These are phyloP conservation scores for Aphanomyces stellatus DNA, from an alignment of 352 stramenopile species.

Conservation along the genomic window DNA sequence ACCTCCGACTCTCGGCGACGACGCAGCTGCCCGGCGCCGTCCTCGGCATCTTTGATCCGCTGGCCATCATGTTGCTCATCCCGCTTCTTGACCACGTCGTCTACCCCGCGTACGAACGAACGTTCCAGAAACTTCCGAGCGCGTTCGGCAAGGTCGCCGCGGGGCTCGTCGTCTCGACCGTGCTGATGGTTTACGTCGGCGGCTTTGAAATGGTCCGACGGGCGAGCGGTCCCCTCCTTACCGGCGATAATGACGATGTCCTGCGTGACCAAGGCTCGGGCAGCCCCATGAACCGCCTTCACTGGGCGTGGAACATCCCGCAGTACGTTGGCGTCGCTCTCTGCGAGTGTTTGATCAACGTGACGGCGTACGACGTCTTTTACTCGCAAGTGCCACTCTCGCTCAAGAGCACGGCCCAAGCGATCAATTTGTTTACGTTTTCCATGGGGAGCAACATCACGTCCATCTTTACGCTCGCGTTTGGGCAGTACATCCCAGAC, in stretches of 20 bases:
- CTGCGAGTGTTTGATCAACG: constrained; percentile 84
- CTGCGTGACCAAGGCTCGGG: constrained; percentile 19
- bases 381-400: constrained; percentile 83
- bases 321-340: constrained; percentile 78
- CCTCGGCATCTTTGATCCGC: constrained; percentile 77
- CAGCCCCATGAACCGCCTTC: constrained; percentile 70
- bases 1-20: constrained; percentile 39
- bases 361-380: constrained; percentile 82
- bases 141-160: constrained; percentile 75
- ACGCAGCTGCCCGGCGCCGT: constrained; percentile 64
- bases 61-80: constrained; percentile 78
- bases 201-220: constrained; percentile 69
- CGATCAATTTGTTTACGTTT: constrained; percentile 84
- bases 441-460: constrained; percentile 83
- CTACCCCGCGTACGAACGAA: constrained; percentile 52
- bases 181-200: constrained; percentile 83
- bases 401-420: constrained; percentile 81
- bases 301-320: constrained; percentile 67
- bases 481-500: constrained; percentile 63
- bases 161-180: constrained; percentile 57
- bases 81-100: constrained; percentile 61
- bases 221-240: constrained; percentile 34
- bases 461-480: constrained; percentile 81
- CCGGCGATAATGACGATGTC: constrained; percentile 19
- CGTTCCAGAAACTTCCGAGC: constrained; percentile 49